Base-by-base conservation (phyloP, 495 filamentous ascomycete species). In the Hypoxylon cercidicola region DNA sequence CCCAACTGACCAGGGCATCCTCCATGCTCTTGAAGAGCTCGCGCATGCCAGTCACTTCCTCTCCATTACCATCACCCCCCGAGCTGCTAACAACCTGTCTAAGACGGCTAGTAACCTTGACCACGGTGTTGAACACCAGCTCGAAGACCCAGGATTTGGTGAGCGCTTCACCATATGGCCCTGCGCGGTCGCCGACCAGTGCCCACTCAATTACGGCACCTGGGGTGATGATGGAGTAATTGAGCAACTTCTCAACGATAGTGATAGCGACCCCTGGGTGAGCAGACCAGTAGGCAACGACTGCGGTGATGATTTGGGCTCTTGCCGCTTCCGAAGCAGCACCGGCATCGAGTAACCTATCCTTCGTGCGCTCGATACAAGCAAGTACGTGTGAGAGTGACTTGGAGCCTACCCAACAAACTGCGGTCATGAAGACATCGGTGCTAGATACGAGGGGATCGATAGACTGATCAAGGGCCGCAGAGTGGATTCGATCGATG, bases 191-290 rank as follows among this genome's bases (percentile, higher is more conserved):
- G 58, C 89, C 84, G 25, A 83, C 77, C 3, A 98, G 76, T 1
- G 90, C 92, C 96, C 96, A 99, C 71, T 94, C 86, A 58, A 97
- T 82, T 40, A 99, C 93, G 25, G 86, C 86, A 32, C 84, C 75
- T 0, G 95, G 95, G 9, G 86, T 90, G 7, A 99, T 83, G 61
- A 99, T 96, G 34, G 90, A 93, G 80, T 98, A 99, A 74, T 99
- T 99, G 23, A 99, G 88, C 3, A 99, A 83, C 78, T 97, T 98
- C 81, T 99, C 95, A 55, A 98, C 84, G 68, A 99, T 93, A 68
- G 90, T 90, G 69, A 97, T 89, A 28, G 93, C 96, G 40, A 97
- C 88, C 30, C 95, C 95, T 0, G 95, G 92, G 64, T 98, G 95
- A 53, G 93, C 89, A 37, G 84, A 83, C 95, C 95, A 99, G 79